Percentiles rank a stretch among this genome's conserved stretches.
Conservation (phyloP, 257 asterid genomes). For the Linaria vulgaris region DNA sequence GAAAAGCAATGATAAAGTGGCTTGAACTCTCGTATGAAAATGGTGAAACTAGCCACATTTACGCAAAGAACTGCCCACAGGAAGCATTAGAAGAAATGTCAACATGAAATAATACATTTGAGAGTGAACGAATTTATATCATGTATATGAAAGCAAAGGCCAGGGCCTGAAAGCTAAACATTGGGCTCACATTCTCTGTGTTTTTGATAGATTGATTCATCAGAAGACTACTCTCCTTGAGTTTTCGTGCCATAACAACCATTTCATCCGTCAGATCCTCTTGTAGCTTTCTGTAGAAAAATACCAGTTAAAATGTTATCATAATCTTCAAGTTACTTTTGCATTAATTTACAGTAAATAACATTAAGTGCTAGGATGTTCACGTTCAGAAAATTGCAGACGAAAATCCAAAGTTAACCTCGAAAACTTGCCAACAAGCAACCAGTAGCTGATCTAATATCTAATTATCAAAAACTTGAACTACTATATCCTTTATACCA, state of each 20-base stretch:
- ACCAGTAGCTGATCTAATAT: neutral
- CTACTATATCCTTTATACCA: neutral
- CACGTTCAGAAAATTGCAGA: neutral
- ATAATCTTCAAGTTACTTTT: neutral
- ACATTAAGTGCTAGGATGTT: neutral
- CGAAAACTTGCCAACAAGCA: neutral
- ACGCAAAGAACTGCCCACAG: neutral
- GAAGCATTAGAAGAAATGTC: neutral
- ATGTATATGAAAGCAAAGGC: neutral
- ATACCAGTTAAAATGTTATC: neutral
- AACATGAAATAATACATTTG: neutral
- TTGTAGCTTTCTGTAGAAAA: constrained; percentile 72
- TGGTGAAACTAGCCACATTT: neutral
- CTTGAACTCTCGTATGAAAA: neutral
- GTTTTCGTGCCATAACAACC: constrained; percentile 84
- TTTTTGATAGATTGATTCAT: constrained; percentile 79
- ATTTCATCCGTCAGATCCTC: constrained; percentile 91
- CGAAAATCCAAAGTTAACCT: neutral
- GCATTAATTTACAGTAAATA: neutral
- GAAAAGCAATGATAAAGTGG: neutral
- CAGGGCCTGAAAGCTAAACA: neutral
- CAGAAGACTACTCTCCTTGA: constrained; percentile 82
- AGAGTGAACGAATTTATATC: neutral
- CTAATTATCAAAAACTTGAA: neutral
- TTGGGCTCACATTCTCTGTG: constrained; percentile 69